A percentile compares a stretch with the other conserved stretches of the same genome.
These are phyloP conservation scores for Endothia cerciana DNA, from an alignment of 2,329 filamentous ascomycete species.

Conservation along the genomic window DNA sequence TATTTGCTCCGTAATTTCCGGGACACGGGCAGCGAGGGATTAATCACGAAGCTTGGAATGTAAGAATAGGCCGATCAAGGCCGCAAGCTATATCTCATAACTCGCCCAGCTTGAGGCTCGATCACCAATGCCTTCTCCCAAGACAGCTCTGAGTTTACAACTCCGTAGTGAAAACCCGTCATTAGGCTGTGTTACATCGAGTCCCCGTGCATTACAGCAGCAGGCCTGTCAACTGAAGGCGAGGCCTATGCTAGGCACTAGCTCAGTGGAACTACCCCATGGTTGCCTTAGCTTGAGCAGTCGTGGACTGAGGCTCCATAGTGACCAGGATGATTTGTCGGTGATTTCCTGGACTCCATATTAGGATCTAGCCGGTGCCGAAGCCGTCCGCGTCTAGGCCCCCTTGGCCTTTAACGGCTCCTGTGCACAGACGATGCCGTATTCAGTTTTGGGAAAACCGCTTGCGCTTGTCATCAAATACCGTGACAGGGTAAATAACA, in stretches of 20 bases:
- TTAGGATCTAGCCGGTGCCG: background rate
- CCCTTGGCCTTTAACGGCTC: background rate
- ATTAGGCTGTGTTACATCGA: background rate
- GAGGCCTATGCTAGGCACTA: background rate
- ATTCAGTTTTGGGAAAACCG: background rate
- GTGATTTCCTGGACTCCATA: slow-evolving; percentile 2
- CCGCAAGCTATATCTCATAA: background rate
- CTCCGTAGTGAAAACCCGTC: background rate
- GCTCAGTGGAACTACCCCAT: background rate
- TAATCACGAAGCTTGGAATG: background rate
- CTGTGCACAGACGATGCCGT: slow-evolving; percentile 2
- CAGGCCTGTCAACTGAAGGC: background rate
- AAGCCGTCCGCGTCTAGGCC: background rate
- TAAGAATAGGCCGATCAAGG: background rate
- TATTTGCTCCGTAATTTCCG: background rate
- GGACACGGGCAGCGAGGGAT: background rate
- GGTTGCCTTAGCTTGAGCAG: background rate
- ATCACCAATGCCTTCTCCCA: background rate
- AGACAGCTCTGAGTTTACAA: background rate
- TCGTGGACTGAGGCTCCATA: background rate
- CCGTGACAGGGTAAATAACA: background rate
- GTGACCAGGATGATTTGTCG: background rate
- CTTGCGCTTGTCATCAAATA: background rate
- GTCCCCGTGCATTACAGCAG: background rate
- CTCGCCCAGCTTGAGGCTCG: background rate